Base-by-base conservation (phyloP, 2,329 filamentous ascomycete species). In the Colletotrichum australisinense region DNA sequence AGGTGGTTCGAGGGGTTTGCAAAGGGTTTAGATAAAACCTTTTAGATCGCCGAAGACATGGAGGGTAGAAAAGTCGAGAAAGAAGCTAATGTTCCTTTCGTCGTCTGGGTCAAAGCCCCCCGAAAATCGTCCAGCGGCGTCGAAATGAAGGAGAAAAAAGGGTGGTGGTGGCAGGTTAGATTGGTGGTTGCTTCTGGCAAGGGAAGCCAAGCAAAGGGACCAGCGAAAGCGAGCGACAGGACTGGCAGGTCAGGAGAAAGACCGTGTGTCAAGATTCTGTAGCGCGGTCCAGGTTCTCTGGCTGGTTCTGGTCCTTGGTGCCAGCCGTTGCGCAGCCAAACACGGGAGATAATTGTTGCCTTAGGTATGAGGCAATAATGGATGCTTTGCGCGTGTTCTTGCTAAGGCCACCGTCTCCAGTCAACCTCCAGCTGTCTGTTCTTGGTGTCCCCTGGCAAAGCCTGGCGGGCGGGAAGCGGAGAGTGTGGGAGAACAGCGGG, bases 221-320 rank as follows among this genome's bases (percentile, higher is more conserved):
- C 57, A 73, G 56, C 70, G 59, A 64, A 70, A 70, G 67, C 32
- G 55, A 73, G 66, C 68, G 66, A 59, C 66, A 35, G 52, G 69
- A 53, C 69, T 63, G 38, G 67, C 30, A 73, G 53, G 60, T 68
- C 69, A 74, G 69, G 72, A 74, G 68, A 72, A 68, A 68, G 63
- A 35, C 62, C 35, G 72, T 74, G 72, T 74, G 72, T 74, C 72
- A 74, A 68, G 72, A 68, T 63, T 73, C 72, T 72, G 69, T 74
- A 72, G 68, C 57, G 68, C 38, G 63, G 69, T 71, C 71, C 49
- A 73, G 67, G 68, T 38, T 57, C 52, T 42, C 30, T 35, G 32
- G 32, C 32, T 35, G 32, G 32, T 35, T 35, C 32, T 35, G 32
- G 16, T 65, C 46, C 60, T 32, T 38, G 32, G 16, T 65, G 32